These are phyloP conservation scores for Margaritispora aquatica DNA, from an alignment of 495 filamentous ascomycete genomes.

Conservation along the genomic window DNA sequence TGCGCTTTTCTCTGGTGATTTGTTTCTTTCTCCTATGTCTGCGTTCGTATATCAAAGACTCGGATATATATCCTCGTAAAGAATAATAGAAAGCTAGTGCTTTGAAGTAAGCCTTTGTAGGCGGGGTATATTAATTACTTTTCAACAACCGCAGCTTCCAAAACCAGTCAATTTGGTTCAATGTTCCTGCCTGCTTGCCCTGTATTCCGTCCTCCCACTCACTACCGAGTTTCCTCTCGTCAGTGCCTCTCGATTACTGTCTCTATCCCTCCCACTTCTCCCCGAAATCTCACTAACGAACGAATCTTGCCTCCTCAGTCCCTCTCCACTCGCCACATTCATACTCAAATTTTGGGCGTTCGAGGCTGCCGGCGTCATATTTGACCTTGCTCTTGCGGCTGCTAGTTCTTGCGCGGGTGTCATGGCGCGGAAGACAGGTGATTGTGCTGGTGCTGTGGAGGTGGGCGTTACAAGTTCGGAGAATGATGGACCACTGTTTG, in stretches of 20 bases:
- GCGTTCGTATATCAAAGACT: no score
- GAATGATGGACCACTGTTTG: neutral
- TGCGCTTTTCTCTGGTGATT: no score
- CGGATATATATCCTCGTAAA: no score
- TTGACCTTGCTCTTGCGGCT: neutral
- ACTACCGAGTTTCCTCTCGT: neutral
- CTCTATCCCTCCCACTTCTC: neutral
- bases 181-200: neutral
- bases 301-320: neutral
- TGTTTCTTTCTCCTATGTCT: no score
- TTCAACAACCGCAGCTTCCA: neutral
- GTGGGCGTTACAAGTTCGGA: neutral
- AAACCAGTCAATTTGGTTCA: neutral
- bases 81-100: neutral
- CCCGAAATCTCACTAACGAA: neutral
- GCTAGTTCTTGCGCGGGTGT: slow-evolving; percentile 2
- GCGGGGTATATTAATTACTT: neutral
- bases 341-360: no score
- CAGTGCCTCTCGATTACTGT: neutral
- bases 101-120: neutral
- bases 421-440: neutral
- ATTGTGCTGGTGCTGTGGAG: neutral
- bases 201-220: neutral
- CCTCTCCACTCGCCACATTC: neutral
- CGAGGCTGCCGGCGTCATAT: neutral